Conservation (phyloP, 352 stramenopile genomes). For the Globisporangium nodosum region DNA sequence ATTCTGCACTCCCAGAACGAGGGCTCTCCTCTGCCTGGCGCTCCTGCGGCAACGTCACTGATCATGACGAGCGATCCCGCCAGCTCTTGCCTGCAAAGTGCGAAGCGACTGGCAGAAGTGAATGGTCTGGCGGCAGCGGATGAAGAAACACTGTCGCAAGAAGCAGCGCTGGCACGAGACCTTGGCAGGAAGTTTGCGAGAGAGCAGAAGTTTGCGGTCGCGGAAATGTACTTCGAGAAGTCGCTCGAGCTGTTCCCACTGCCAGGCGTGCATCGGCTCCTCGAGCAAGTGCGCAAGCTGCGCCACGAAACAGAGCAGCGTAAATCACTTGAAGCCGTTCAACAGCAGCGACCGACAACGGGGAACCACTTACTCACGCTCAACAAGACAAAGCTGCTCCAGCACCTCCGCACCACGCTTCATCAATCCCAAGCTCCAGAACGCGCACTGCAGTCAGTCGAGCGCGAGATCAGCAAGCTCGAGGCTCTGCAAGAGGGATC, state of each 20-base stretch:
- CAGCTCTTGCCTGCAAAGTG: neutral
- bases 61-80: neutral
- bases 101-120: neutral
- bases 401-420: conserved; percentile 21
- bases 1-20: conserved; percentile 20
- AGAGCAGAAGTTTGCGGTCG: conserved; percentile 32
- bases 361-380: neutral
- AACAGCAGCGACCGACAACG: neutral
- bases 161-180: conserved; percentile 57
- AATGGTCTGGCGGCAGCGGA: neutral
- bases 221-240: conserved; percentile 53
- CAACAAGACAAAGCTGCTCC: conserved; percentile 11
- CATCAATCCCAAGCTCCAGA: conserved; percentile 14
- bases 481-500: conserved; percentile 19
- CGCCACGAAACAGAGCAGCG: conserved; percentile 6
- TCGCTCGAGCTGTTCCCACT: conserved; percentile 52
- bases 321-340: neutral
- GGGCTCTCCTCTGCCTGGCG: neutral
- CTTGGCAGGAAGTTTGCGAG: conserved; percentile 55
- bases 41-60: neutral
- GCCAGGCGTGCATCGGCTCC: conserved; percentile 41
- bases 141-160: conserved; percentile 33
- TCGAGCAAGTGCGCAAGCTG: conserved; percentile 25
- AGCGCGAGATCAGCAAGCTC: conserved; percentile 47
- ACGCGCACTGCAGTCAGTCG: conserved; percentile 24